Percentiles rank a stretch among this genome's conserved stretches.
These are phyloP conservation scores for Leccinellum luteum DNA, from an alignment of 768 basidiomycete genomes.

Conservation along the genomic window DNA sequence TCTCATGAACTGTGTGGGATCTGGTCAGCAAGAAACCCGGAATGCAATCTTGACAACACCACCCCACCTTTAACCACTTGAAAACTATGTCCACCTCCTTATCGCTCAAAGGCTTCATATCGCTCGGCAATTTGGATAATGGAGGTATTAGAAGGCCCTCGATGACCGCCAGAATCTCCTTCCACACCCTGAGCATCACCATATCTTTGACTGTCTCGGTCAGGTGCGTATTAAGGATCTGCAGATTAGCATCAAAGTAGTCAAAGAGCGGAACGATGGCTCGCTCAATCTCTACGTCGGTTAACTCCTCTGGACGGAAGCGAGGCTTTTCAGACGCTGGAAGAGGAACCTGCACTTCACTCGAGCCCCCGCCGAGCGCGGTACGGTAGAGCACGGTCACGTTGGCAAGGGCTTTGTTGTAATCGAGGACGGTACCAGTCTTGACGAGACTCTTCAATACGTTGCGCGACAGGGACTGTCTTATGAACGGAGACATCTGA, in stretches of 20 bases:
- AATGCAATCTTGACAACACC: background rate
- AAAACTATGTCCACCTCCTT: slow-evolving; percentile 99
- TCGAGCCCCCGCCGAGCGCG: slow-evolving; percentile 61
- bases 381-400: slow-evolving; percentile 80
- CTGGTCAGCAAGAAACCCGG: background rate
- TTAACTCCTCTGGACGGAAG: slow-evolving; percentile 74
- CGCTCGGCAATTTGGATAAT: slow-evolving; percentile 77
- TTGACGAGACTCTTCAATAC: slow-evolving; percentile 81
- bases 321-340: slow-evolving; percentile 74
- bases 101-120: slow-evolving; percentile 89
- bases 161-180: slow-evolving; percentile 84
- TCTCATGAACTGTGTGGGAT: slow-evolving; percentile 66
- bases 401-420: slow-evolving; percentile 86
- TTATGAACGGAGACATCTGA: slow-evolving; percentile 93
- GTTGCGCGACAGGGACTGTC: slow-evolving; percentile 75
- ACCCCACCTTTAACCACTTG: slow-evolving; percentile 95
- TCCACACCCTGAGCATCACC: slow-evolving; percentile 95
- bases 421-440: slow-evolving; percentile 59
- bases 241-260: slow-evolving; percentile 92
- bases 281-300: slow-evolving; percentile 91
- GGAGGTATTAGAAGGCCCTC: slow-evolving; percentile 91
- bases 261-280: slow-evolving; percentile 92
- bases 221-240: slow-evolving; percentile 85
- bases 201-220: slow-evolving; percentile 82
- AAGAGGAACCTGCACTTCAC: slow-evolving; percentile 76